Evolutionary conservation across 1,284 basidiomycete species (phyloP).

Genomic region (Trichosporon ovoides): DNA sequence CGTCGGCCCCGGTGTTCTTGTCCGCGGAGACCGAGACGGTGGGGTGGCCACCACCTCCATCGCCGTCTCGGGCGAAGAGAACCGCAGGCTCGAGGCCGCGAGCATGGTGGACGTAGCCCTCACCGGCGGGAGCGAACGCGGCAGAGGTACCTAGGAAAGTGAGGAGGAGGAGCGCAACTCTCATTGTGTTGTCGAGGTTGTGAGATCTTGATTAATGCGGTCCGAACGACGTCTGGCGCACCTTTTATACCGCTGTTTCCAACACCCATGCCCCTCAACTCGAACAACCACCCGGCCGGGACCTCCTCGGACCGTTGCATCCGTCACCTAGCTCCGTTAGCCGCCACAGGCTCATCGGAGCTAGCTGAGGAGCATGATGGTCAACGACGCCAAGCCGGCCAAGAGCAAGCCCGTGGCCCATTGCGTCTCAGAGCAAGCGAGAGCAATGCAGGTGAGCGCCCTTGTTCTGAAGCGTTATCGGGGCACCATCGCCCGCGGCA

Average conservation of each 20-base stretch:
- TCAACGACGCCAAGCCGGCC: background rate
- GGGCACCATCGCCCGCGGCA: background rate
- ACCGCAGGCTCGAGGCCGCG: background rate
- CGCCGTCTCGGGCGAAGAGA: background rate
- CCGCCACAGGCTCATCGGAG: background rate
- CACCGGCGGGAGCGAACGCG: background rate
- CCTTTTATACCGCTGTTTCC: background rate
- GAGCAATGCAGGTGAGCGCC: background rate
- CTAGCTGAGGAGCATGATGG: background rate
- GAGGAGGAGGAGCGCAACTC: conserved; percentile 2
- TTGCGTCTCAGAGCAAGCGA: background rate
- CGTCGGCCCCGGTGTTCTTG: background rate
- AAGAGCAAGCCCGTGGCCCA: background rate
- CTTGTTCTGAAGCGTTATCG: background rate
- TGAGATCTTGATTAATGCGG: background rate
- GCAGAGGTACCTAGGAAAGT: conserved; percentile 1
- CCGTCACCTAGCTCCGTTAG: background rate
- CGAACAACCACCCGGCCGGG: background rate
- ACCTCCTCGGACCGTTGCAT: too few species aligned
- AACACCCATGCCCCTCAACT: background rate
- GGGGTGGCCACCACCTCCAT: background rate
- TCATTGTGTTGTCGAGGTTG: background rate
- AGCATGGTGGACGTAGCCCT: background rate
- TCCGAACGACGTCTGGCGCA: background rate
- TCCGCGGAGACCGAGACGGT: background rate